Conservation (phyloP, 2,329 filamentous ascomycete species). For the Alternaria atra region DNA sequence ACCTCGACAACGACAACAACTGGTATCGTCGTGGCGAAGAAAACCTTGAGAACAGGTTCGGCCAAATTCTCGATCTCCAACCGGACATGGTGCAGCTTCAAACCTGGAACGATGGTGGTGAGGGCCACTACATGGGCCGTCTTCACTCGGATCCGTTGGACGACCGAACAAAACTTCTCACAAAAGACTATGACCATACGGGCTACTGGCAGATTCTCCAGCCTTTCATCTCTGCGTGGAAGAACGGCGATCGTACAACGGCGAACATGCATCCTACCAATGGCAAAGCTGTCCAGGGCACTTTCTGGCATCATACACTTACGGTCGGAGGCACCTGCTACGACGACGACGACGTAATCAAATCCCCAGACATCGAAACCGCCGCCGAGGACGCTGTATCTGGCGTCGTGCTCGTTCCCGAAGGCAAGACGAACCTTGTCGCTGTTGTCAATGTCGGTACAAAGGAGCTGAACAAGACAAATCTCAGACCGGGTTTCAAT, state of each 20-base stretch:
- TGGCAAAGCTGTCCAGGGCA: conserved; percentile 27
- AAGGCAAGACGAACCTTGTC: conserved; percentile 26
- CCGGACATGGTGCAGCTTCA: conserved; percentile 53
- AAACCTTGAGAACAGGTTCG: conserved; percentile 46
- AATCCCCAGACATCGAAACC: conserved; percentile 27
- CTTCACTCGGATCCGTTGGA: conserved; percentile 48
- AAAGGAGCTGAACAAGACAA: conserved; percentile 23
- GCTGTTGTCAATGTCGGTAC: conserved; percentile 35
- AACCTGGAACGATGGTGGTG: conserved; percentile 55
- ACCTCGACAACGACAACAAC: conserved; percentile 39
- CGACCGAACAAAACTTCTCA: conserved; percentile 35
- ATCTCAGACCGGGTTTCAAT: conserved; percentile 28
- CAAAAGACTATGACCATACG: conserved; percentile 46
- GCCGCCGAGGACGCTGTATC: conserved; percentile 22
- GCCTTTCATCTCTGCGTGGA: conserved; percentile 52
- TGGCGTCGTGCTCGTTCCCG: conserved; percentile 22
- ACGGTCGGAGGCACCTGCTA: conserved; percentile 45
- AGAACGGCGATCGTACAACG: conserved; percentile 39
- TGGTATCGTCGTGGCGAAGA: conserved; percentile 52
- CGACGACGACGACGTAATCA: conserved; percentile 55
- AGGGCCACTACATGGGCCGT: conserved; percentile 54
- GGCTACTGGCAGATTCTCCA: conserved; percentile 49
- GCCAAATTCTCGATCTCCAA: conserved; percentile 41
- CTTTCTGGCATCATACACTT: conserved; percentile 35
- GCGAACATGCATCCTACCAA: conserved; percentile 31